Evolutionary conservation across 2,329 filamentous ascomycete species (phyloP), one percentile per base, ranked within the genome.

Genomic region (Aureobasidium sp.): DNA sequence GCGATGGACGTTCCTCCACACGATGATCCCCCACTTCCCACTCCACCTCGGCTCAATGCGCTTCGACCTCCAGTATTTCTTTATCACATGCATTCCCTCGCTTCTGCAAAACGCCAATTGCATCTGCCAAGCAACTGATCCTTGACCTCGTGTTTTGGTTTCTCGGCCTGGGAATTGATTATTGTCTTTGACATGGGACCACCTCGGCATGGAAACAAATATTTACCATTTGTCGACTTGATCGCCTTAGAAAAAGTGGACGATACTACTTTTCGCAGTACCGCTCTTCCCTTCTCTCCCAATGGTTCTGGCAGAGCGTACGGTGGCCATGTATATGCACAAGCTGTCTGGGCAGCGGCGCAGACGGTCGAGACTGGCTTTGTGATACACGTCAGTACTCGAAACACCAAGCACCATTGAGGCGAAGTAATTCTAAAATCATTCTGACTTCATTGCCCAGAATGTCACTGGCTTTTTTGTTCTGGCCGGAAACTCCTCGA

Each of bases 251-350:
- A 77, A 61, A 74, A 69, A 62, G 74, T 77, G 61, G 72, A 76
- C 62, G 70, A 75, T 37, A 63, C 66, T 50, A 77, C 74, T 26
- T 78, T 72, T 61, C 71, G 74, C 34, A 77, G 74, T 2, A 73
- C 70, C 36, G 72, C 74, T 9, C 72, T 70, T 57, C 73, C 76
- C 0, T 81, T 76, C 64, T 73, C 75, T 12, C 79, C 80, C 0
- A 77, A 74, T 3, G 72, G 71, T 7, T 69, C 74, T 17, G 72
- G 72, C 2, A 72, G 76, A 15, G 77, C 80, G 0, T 84, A 82
- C 69, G 82, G 82, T 13, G 81, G 82, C 1, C 81, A 84, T 71
- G 80, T 83, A 5, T 84, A 79, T 66, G 78, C 79, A n/a, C 82
- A 84, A 69, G 78, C 81, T 36, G 80, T 79, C 17, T 84, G 80